Percentiles rank a stretch among this genome's conserved stretches.
phyloP scores from a whole-genome alignment of 192 early-diverging fungal genomes.

The Backusella sp. region DNA sequence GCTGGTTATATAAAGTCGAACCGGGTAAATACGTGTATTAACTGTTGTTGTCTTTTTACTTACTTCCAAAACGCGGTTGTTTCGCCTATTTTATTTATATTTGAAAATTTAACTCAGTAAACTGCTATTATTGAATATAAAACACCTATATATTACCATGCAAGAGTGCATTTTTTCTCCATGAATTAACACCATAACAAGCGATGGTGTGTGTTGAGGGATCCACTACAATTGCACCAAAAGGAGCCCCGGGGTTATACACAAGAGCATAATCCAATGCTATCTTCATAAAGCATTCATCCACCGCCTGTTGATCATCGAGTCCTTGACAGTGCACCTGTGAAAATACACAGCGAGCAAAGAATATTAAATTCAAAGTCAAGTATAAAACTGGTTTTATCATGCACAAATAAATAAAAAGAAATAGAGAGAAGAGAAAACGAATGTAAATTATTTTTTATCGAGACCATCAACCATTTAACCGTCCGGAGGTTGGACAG shows the following conservation, averaged over 20 bases:
- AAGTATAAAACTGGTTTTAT: not conserved
- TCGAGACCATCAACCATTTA: not conserved
- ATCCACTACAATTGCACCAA: conserved; percentile 26
- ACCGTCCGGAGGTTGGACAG: not conserved
- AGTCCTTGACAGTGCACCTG: not conserved
- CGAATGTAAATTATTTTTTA: not conserved
- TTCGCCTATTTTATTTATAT: conserved; percentile 9
- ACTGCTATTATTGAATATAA: not conserved
- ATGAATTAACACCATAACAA: conserved; percentile 24
- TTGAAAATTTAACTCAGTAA: not conserved
- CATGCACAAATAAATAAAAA: not conserved
- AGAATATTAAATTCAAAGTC: not conserved
- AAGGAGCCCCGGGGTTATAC: conserved; percentile 20
- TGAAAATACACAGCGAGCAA: not conserved
- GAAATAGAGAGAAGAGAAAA: not conserved
- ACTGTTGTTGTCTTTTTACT: not conserved
- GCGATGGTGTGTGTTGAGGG: conserved; percentile 15
- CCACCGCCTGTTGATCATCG: not conserved
- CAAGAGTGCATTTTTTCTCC: conserved; percentile 19
- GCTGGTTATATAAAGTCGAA: not conserved
- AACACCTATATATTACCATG: conserved; percentile 14
- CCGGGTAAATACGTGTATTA: not conserved
- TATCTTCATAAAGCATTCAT: conserved; percentile 26
- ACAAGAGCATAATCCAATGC: conserved; percentile 17
- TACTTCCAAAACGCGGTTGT: conserved; percentile 31